A percentile compares a stretch with the other conserved stretches of the same genome.
These are phyloP conservation scores for Lumnitzera racemosa DNA, from an alignment of 345 rosid species.

Conservation along the genomic window DNA sequence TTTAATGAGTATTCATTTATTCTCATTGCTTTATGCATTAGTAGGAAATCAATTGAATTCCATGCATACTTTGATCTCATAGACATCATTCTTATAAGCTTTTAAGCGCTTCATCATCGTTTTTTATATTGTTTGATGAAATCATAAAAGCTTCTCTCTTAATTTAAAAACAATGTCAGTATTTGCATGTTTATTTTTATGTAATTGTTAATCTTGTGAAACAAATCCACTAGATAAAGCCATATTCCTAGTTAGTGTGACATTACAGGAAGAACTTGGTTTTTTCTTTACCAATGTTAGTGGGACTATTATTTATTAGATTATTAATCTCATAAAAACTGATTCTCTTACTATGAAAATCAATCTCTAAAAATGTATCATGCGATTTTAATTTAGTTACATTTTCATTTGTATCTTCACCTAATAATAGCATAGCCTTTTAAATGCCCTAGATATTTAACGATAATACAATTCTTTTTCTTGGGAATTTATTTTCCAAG, in stretches of 20 bases:
- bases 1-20: neutral
- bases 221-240: neutral
- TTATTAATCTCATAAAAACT: neutral
- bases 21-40: neutral
- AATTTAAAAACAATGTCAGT: neutral
- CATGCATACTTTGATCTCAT: neutral
- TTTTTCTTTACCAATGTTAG: no score
- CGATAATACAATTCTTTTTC: conserved; percentile 1
- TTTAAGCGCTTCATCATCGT: neutral
- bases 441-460: neutral
- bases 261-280: no score
- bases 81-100: neutral
- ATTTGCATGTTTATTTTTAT: neutral
- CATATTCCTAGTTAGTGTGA: neutral
- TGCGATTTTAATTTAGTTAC: neutral
- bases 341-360: neutral
- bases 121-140: no score
- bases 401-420: neutral
- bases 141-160: neutral
- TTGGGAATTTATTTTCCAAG: neutral
- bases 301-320: no score
- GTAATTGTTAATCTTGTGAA: neutral
- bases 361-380: conserved; percentile 3
- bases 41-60: neutral
- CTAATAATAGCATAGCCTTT: conserved; percentile 3